Evolutionary conservation across 805 yeast species (phyloP), one percentile per base, ranked within the genome.

Genomic region (Lipomyces starkeyi): DNA sequence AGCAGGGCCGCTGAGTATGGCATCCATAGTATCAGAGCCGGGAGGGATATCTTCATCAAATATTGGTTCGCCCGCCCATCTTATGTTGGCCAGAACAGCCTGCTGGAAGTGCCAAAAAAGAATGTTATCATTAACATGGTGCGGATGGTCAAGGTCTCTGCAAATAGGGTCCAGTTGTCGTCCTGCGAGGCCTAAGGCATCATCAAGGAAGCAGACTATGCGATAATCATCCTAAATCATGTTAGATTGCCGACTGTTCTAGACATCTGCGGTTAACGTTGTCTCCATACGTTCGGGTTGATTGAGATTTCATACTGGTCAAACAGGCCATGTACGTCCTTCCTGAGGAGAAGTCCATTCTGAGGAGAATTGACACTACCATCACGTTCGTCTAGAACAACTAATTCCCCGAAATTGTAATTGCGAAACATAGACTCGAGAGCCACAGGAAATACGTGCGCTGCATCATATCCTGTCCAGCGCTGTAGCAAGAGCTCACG

Each of bases 11-110:
- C 54, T 49, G 22, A 49, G 27, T 49, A 49, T 49, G 20, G 54
- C 54, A 49, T 49, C 25, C 54, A 49, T 49, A 49, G 54, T n/a
- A 49, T 49, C 54, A 49, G 54, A 49, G 54, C 54, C 54, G 27
- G 54, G 54, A 49, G 54, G 54, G 54, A 49, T 49, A n/a, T 49
- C 54, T 49, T 49, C 54, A 49, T 49, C 25, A 49, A 49, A 49
- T 9, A 49, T 9, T 49, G 54, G 54, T 3, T 49, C 25, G 25
- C 54, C 54, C 54, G 54, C 25, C 25, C 54, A 1, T 49, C 54
- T 49, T 7, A 49, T 49, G 54, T 14, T 49, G 54, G 54, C 54
- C 54, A 49, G 25, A 49, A 49, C 54, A 14, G 54, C 54, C 54
- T 49, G 54, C 54, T 49, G 54, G 22, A 49, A 49, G 54, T 49